These are phyloP conservation scores for Wickerhamiella kurtzmanii DNA, from an alignment of 805 yeast genomes.

Conservation along the genomic window DNA sequence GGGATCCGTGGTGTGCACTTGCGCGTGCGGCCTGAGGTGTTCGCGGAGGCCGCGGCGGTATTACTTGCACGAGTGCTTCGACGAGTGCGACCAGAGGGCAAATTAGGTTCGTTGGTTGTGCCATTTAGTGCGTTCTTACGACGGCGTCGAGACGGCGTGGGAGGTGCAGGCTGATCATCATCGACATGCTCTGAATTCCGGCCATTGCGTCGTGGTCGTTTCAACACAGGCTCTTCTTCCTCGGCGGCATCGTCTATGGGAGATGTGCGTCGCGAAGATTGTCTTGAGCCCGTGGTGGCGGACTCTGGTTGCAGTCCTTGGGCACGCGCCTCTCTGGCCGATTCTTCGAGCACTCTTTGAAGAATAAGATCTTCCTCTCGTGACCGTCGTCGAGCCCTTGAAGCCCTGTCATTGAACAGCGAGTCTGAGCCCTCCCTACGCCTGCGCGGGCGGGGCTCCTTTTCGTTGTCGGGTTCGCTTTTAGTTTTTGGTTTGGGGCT, in stretches of 20 bases:
- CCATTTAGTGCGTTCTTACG: not conserved
- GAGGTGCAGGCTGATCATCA: not conserved
- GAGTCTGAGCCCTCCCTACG: not conserved
- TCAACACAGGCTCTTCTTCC: not conserved
- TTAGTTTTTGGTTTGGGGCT: not conserved
- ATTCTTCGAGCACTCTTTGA: constrained; percentile 30
- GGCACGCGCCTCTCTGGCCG: constrained; percentile 24
- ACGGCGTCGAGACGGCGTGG: not conserved
- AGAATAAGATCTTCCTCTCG: constrained; percentile 28
- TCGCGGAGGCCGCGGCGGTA: not conserved
- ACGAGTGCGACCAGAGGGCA: constrained; percentile 1
- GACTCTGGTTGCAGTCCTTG: not conserved
- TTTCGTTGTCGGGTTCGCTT: constrained; percentile 1
- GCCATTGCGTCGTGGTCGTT: not conserved
- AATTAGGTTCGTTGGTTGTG: not conserved
- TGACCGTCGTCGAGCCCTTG: constrained; percentile 20
- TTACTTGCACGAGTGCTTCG: constrained; percentile 1
- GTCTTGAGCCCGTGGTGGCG: constrained; percentile 3
- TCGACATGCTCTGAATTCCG: not conserved
- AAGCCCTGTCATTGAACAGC: constrained; percentile 1
- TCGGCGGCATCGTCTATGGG: constrained; percentile 20
- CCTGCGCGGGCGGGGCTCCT: not conserved
- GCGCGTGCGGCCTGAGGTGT: constrained; percentile 1
- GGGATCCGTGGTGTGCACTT: constrained; percentile 55
- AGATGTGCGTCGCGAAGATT: constrained; percentile 12